Conservation (phyloP, 306 rosid genomes). For the barrel medic (Medicago truncatula) region DNA sequence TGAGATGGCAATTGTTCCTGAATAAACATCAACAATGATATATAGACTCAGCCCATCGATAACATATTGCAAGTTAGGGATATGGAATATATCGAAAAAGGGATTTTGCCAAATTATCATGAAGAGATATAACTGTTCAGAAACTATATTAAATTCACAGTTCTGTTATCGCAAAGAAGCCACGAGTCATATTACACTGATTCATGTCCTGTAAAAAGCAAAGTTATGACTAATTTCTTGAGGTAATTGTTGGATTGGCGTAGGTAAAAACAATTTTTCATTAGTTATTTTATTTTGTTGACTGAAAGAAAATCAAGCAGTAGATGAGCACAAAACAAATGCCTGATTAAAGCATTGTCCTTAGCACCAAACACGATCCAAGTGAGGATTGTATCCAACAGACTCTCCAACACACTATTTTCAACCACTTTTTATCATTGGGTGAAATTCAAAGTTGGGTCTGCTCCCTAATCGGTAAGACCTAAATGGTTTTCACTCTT, state of each 20-base stretch:
- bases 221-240: background rate
- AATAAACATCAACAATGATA: background rate
- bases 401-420: background rate
- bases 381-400: background rate
- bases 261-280: background rate
- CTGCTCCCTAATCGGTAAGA: background rate
- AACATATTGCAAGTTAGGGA: background rate
- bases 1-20: conserved; percentile 22
- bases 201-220: background rate
- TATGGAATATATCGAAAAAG: too few relatives aligned
- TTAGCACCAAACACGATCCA: too few relatives aligned
- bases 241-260: conserved; percentile 4
- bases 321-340: background rate
- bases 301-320: conserved; percentile 20
- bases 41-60: background rate
- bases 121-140: conserved; percentile 17
- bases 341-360: too few relatives aligned
- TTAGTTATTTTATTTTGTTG: conserved; percentile 12
- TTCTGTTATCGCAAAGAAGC: background rate
- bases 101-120: conserved; percentile 17
- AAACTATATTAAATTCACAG: conserved; percentile 28
- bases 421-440: too few relatives aligned
- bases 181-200: background rate
- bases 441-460: too few relatives aligned
- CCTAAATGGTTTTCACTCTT: background rate